phyloP scores from a whole-genome alignment of 106 monocot genomes.

The Agapanthus africanus region DNA sequence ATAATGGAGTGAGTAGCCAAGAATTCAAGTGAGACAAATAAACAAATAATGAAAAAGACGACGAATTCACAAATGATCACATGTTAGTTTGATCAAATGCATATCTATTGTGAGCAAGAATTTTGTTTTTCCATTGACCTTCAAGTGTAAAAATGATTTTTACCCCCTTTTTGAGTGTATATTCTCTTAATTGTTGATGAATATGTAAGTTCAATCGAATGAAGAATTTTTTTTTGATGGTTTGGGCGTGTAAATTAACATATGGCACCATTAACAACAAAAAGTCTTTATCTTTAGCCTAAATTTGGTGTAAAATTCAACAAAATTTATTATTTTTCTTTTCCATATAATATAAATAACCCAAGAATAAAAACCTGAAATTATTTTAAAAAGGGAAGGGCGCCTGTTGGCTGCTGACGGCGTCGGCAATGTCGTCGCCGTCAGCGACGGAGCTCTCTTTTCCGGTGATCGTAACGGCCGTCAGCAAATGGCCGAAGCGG shows the following conservation, averaged over 20 bases:
- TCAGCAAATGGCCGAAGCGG: background rate
- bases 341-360: background rate
- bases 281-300: background rate
- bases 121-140: background rate
- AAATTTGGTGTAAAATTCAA: background rate
- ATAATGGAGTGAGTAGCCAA: background rate
- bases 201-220: too few relatives aligned
- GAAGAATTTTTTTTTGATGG: too few relatives aligned
- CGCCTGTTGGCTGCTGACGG: background rate
- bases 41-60: background rate
- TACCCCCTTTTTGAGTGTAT: too few relatives aligned
- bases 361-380: background rate
- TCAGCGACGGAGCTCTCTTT: constrained; percentile 6
- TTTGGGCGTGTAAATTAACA: background rate
- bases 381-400: background rate
- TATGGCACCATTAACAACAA: background rate
- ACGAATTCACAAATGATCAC: background rate
- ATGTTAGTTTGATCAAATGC: background rate
- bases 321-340: background rate
- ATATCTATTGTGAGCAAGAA: background rate
- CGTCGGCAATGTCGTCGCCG: background rate
- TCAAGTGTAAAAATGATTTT: background rate
- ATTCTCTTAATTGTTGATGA: too few relatives aligned
- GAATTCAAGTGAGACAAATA: background rate
- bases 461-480: constrained; percentile 3